Evolutionary conservation across 306 rosid genomes (phyloP), one percentile per base, ranked within the genome.

Genomic region (Vicia sativa): DNA sequence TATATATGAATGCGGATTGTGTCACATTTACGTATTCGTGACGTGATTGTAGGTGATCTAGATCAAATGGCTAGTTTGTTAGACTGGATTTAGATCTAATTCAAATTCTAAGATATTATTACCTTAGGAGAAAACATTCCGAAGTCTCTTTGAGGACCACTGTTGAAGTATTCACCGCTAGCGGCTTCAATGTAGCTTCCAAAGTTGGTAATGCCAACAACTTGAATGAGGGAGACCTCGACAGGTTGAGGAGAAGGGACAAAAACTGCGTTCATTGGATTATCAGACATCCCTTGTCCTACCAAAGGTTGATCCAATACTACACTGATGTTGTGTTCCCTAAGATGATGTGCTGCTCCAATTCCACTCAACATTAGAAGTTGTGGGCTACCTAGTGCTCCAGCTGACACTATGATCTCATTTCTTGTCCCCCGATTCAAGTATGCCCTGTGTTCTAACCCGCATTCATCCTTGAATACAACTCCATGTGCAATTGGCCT

Each of bases 371-470:
- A 46, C 89, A 81, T 83, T 1, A 85, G 43, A 16, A 85, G 76
- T 41, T 90, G 95, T 77, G 96, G 96, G 76, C 96, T 90, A 68
- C 95, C 96, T 4, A 90, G 70, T 21, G 95, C 89, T 5, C 96
- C 96, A 0, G 96, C 74, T 8, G 96, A 83, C 8, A 85, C 34
- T 0, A 87, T 82, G 16, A 90, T 77, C 81, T 87, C 96, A 13
- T 29, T 80, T n/a, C 5, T 59, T 0, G 69, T 37, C 72, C 83
- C 84, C 0, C 12, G 35, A 2, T 59, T 81, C 0, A 88, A 69
- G 37, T 81, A 83, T 15, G 89, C 89, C 65, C 46, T 67, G 62
- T 86, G 95, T 11, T 13, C 63, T 26, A 0, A 34, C 0, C 89
- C 86, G 0, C 1, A 13, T 23, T 66, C 44, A 60, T 90, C 96